Base-by-base conservation (phyloP, 805 yeast species). In the Myxozyma geophila region DNA sequence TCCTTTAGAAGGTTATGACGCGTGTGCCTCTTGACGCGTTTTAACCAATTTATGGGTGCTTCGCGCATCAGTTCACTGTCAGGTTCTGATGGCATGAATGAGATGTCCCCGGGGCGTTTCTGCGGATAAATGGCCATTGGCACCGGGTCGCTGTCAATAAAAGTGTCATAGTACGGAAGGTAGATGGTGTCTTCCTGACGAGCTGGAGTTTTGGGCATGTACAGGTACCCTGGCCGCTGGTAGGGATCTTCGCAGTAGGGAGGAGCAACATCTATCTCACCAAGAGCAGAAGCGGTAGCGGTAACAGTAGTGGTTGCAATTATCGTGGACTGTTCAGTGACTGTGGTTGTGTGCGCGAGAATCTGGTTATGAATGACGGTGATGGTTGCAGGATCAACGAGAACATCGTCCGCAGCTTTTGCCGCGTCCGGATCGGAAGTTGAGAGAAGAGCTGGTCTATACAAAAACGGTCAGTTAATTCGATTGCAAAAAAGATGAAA, bases 181-280 rank as follows among this genome's bases (percentile, higher is more conserved):
- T 52, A 58, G 10, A 19, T 19, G 12, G 64, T 28, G 9, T 55
- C 50, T 23, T 33, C 23, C 17, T 35, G 17, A 17, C 17, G 2
- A 36, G 19, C 23, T 7, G 44, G 17, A 7, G 50, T 52, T 13
- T 15, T 23, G 10, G 43, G n/a, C 28, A 61, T 39, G 51, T 46
- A 23, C 13, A 64, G 57, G 19, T 49, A 62, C 7, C 68, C 68
- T 12, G 68, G 68, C 17, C 23, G 51, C 23, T 56, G 41, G 56
- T 62, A 64, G 10, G 68, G 67, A 44, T 64, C 68, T 13, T 39
- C 52, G 61, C 67, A 63, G 23, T 13, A 17, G 21, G 21, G 47
- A 19, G 47, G 47, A 8, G 47, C 21, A 8, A 43, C 47, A 43
- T 43, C 6, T 12, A 19, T 19, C 4, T 43, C 21, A 9, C 17